Evolutionary conservation across 164 flowering plant species (phyloP).

Genomic region (Vitis labrusca): DNA sequence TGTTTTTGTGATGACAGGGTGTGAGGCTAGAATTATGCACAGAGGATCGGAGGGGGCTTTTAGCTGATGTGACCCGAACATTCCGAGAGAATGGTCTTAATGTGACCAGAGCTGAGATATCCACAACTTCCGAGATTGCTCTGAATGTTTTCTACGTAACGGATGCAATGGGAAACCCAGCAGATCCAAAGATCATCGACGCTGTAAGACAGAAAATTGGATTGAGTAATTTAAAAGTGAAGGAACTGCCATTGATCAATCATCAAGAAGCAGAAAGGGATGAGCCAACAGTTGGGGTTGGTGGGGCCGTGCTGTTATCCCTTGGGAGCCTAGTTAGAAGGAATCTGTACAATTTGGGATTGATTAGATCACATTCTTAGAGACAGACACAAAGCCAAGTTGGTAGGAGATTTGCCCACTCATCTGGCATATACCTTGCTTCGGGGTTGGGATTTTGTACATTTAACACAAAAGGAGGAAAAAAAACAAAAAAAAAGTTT

Average conservation of each 20-base stretch:
- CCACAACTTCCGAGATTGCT: conserved; percentile 58
- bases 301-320: conserved; percentile 70
- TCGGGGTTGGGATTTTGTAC: conserved; percentile 25
- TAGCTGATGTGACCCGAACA: conserved; percentile 85
- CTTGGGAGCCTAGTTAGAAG: conserved; percentile 80
- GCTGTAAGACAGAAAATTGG: conserved; percentile 68
- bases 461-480: conserved; percentile 22
- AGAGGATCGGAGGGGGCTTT: conserved; percentile 56
- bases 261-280: conserved; percentile 34
- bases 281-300: conserved; percentile 42
- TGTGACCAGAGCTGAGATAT: conserved; percentile 85
- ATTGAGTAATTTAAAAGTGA: conserved; percentile 54
- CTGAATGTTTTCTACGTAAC: conserved; percentile 70
- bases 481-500: conserved; percentile 11
- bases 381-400: not conserved
- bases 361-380: conserved; percentile 79
- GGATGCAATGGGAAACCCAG: conserved; percentile 58
- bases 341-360: conserved; percentile 83
- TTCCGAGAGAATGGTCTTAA: conserved; percentile 90
- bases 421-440: conserved; percentile 37
- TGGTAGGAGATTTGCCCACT: conserved; percentile 12
- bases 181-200: conserved; percentile 63
- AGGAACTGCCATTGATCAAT: conserved; percentile 52
- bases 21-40: conserved; percentile 61
- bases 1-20: conserved; percentile 41